Percentiles rank a stretch among this genome's conserved stretches.
Conservation (phyloP, 2,329 filamentous ascomycete genomes). For the Canariomyces notabilis region DNA sequence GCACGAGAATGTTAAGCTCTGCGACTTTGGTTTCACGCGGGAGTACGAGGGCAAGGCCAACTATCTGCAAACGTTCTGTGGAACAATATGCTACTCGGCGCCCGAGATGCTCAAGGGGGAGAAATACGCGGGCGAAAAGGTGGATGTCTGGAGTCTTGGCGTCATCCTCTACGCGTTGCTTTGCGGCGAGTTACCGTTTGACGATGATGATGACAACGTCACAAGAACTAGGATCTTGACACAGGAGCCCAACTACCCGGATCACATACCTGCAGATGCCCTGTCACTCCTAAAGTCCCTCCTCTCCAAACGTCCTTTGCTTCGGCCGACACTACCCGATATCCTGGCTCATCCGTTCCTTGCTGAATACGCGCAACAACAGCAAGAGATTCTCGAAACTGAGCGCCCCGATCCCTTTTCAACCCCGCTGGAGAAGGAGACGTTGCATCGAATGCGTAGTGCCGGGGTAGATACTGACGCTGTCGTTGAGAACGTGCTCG, state of each 20-base stretch:
- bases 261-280: slow-evolving; percentile 72
- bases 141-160: slow-evolving; percentile 90
- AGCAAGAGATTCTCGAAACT: slow-evolving; percentile 82
- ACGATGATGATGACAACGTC: slow-evolving; percentile 86
- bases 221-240: slow-evolving; percentile 82
- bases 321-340: slow-evolving; percentile 76
- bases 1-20: slow-evolving; percentile 93
- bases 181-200: slow-evolving; percentile 84
- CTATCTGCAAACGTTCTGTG: slow-evolving; percentile 95
- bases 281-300: slow-evolving; percentile 70
- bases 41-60: slow-evolving; percentile 95
- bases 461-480: slow-evolving; percentile 91
- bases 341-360: slow-evolving; percentile 87
- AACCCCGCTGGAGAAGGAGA: slow-evolving; percentile 83
- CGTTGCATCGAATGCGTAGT: slow-evolving; percentile 84
- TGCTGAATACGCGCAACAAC: slow-evolving; percentile 76
- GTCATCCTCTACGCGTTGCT: slow-evolving; percentile 80
- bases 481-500: slow-evolving; percentile 88
- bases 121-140: slow-evolving; percentile 96
- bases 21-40: slow-evolving; percentile 95
- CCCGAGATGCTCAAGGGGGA: slow-evolving; percentile 98
- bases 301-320: slow-evolving; percentile 84
- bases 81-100: slow-evolving; percentile 94
- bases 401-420: slow-evolving; percentile 78
- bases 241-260: slow-evolving; percentile 80